These are phyloP conservation scores for Mycena maculata DNA, from an alignment of 768 basidiomycete genomes.

Conservation along the genomic window DNA sequence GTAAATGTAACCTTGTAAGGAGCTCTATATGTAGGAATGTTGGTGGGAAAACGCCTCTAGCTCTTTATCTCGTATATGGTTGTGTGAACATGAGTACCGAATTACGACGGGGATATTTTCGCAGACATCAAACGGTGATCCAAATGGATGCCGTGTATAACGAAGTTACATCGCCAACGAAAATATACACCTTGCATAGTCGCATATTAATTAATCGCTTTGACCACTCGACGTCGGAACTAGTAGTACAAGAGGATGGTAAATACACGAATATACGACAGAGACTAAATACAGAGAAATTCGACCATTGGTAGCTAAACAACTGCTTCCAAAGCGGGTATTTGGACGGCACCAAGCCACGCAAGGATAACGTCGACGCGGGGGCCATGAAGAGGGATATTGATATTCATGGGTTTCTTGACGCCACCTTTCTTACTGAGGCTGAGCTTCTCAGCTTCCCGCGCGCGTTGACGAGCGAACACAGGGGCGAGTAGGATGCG, in stretches of 20 bases:
- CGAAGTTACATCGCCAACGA: too few relatives aligned
- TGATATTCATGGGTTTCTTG: conserved; percentile 76
- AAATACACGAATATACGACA: too few relatives aligned
- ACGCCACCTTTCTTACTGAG: conserved; percentile 59
- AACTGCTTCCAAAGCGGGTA: conserved; percentile 73
- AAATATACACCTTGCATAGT: too few relatives aligned
- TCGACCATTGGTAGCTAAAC: neutral
- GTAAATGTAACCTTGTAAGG: neutral
- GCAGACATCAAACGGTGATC: too few relatives aligned
- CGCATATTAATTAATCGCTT: conserved; percentile 6
- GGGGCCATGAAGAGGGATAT: conserved; percentile 87
- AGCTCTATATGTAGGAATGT: too few relatives aligned
- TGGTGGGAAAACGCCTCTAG: too few relatives aligned
- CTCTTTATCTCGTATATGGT: too few relatives aligned
- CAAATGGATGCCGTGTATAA: too few relatives aligned
- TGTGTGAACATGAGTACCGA: too few relatives aligned
- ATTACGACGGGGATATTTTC: too few relatives aligned
- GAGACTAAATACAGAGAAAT: conserved; percentile 1
- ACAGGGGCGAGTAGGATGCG: conserved; percentile 83
- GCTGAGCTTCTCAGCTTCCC: conserved; percentile 61
- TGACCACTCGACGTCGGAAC: neutral
- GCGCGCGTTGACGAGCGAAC: conserved; percentile 68
- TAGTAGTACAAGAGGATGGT: too few relatives aligned
- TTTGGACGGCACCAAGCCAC: conserved; percentile 85
- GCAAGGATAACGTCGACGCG: conserved; percentile 88